Conservation (phyloP, 257 asterid species). For the Salvia miltiorrhiza region DNA sequence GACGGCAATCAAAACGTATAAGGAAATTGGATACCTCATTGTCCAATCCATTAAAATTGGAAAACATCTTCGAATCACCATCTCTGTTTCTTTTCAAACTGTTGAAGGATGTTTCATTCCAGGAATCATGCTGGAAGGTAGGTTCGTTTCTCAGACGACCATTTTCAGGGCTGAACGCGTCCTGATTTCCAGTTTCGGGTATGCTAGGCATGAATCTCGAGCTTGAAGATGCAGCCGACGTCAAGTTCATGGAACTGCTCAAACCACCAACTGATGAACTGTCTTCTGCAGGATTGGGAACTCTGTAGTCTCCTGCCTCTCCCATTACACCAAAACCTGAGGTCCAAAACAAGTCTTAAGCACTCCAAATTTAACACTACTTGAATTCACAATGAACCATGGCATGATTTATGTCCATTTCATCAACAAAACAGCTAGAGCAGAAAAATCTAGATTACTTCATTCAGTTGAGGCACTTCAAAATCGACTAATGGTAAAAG, state of each 20-base stretch:
- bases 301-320: constrained; percentile 60
- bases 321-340: constrained; percentile 64
- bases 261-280: constrained; percentile 38
- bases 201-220: constrained; percentile 80
- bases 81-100: constrained; percentile 56
- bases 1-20: not conserved
- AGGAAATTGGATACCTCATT: constrained; percentile 36
- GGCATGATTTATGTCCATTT: not conserved
- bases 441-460: not conserved
- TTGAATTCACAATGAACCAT: not conserved
- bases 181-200: constrained; percentile 55
- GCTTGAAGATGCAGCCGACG: constrained; percentile 47
- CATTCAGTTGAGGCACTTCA: not conserved
- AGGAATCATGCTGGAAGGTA: constrained; percentile 36
- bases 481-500: not conserved
- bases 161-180: constrained; percentile 28
- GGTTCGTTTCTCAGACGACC: constrained; percentile 30
- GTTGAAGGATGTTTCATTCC: constrained; percentile 49
- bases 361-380: not conserved
- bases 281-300: constrained; percentile 36
- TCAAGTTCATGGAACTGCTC: constrained; percentile 41
- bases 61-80: constrained; percentile 48
- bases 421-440: not conserved
- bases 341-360: constrained; percentile 8
- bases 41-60: constrained; percentile 45